A percentile compares a stretch with the other conserved stretches of the same genome.
These are phyloP conservation scores for Tephrocybe sp. DNA, from an alignment of 768 basidiomycete species.

Conservation along the genomic window DNA sequence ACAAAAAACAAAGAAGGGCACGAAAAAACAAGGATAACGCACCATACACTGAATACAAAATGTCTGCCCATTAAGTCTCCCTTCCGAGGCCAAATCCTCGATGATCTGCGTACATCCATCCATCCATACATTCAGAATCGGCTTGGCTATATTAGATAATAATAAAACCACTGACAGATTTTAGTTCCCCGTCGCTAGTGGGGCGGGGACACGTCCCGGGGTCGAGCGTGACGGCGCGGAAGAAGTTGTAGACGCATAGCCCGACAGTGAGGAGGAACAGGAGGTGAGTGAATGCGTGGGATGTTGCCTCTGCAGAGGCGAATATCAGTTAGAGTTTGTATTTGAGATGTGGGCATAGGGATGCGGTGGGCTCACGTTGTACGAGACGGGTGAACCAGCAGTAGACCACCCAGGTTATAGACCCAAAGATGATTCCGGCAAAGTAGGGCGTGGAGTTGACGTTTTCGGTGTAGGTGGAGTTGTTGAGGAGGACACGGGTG, in stretches of 20 bases:
- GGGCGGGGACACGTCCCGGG: conserved; percentile 86
- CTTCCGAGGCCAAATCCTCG: conserved; percentile 86
- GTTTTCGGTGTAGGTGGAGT: conserved; percentile 76
- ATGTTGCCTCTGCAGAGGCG: conserved; percentile 60
- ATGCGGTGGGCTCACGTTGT: conserved; percentile 47
- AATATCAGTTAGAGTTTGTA: neutral
- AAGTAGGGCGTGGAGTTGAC: conserved; percentile 91
- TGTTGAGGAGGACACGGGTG: conserved; percentile 82
- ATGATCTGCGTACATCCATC: too few relatives aligned
- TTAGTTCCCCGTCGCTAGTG: conserved; percentile 79
- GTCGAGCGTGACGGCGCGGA: conserved; percentile 84
- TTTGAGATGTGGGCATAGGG: conserved; percentile 26
- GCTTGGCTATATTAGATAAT: neutral
- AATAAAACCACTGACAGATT: conserved; percentile 55
- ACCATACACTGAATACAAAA: conserved; percentile 98
- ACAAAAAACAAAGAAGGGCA: neutral
- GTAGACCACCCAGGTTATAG: conserved; percentile 83
- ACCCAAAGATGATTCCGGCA: conserved; percentile 82
- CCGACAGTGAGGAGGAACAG: conserved; percentile 67
- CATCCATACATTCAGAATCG: neutral
- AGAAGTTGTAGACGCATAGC: conserved; percentile 86
- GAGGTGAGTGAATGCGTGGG: conserved; percentile 74
- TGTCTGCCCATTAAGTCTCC: conserved; percentile 89
- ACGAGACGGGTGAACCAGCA: conserved; percentile 80
- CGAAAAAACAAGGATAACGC: conserved; percentile 16